Evolutionary conservation across 345 rosid species (phyloP).

Genomic region (Bretschneidera sinensis): DNA sequence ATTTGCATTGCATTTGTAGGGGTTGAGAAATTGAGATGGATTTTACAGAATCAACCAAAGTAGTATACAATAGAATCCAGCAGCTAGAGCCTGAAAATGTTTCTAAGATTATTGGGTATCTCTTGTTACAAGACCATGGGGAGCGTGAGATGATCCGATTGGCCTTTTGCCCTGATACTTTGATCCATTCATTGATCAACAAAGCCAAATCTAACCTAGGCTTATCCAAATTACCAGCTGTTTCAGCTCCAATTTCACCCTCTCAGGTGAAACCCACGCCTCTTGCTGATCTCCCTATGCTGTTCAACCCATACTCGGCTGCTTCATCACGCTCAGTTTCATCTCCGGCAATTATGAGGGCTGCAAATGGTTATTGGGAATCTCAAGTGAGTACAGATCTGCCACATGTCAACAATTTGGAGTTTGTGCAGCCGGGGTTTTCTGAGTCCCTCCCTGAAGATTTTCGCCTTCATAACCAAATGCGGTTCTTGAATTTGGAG

Average conservation of each 20-base stretch:
- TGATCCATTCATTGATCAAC: slow-evolving; percentile 49
- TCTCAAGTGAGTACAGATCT: slow-evolving; percentile 28
- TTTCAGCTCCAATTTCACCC: slow-evolving; percentile 31
- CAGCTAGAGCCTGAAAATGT: slow-evolving; percentile 81
- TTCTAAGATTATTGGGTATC: slow-evolving; percentile 76
- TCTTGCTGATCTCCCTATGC: slow-evolving; percentile 35
- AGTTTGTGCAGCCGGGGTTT: slow-evolving; percentile 29
- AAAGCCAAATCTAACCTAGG: slow-evolving; percentile 64
- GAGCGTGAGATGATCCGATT: slow-evolving; percentile 83
- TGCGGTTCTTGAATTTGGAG: slow-evolving; percentile 49
- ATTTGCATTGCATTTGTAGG: slow-evolving; percentile 26
- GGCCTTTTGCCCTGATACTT: slow-evolving; percentile 72
- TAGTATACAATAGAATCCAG: slow-evolving; percentile 76
- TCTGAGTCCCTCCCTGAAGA: slow-evolving; percentile 35
- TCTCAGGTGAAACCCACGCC: slow-evolving; percentile 30
- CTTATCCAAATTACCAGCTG: slow-evolving; percentile 28
- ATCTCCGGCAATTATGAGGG: slow-evolving; percentile 36
- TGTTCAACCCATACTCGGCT: slow-evolving; percentile 32
- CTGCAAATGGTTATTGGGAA: slow-evolving; percentile 47
- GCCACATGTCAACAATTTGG: slow-evolving; percentile 31
- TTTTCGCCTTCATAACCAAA: slow-evolving; percentile 32
- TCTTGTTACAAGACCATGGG: slow-evolving; percentile 65
- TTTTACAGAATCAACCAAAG: slow-evolving; percentile 70
- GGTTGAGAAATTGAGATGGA: slow-evolving; percentile 50
- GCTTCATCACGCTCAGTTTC: slow-evolving; percentile 24